phyloP scores from a whole-genome alignment of 2,329 filamentous ascomycete genomes.

The Colletotrichum sp. region DNA sequence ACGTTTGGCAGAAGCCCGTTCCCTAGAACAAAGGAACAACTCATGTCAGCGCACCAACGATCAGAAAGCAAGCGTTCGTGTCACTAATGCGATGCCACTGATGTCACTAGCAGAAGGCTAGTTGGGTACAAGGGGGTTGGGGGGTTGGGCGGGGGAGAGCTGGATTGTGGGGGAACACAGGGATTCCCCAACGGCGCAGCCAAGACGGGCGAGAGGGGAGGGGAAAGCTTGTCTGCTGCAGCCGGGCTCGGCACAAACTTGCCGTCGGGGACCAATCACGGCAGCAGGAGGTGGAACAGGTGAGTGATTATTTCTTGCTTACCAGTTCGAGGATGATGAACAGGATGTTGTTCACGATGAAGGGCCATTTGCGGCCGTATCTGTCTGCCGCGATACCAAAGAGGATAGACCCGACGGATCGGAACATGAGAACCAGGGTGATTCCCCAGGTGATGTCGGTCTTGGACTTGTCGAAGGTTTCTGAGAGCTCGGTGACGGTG shows the following conservation, averaged over 20 bases:
- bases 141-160: not conserved
- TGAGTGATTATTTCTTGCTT: constrained; percentile 30
- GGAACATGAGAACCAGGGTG: constrained; percentile 67
- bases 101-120: not conserved
- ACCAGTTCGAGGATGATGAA: constrained; percentile 76
- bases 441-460: constrained; percentile 70
- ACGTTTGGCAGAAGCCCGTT: constrained; percentile 73
- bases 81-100: not conserved
- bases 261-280: not conserved
- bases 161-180: constrained; percentile 1
- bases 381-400: constrained; percentile 62
- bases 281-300: not conserved
- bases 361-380: constrained; percentile 72
- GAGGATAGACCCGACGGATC: constrained; percentile 57
- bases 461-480: constrained; percentile 57
- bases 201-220: constrained; percentile 10
- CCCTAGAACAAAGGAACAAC: constrained; percentile 36
- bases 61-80: not conserved
- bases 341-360: constrained; percentile 76
- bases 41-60: not conserved
- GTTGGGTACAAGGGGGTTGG: not conserved
- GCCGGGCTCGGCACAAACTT: not conserved
- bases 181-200: constrained; percentile 11
- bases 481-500: constrained; percentile 58
- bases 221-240: constrained; percentile 17